Conservation (phyloP, 257 asterid genomes). For the Solanum gandarillasii region DNA sequence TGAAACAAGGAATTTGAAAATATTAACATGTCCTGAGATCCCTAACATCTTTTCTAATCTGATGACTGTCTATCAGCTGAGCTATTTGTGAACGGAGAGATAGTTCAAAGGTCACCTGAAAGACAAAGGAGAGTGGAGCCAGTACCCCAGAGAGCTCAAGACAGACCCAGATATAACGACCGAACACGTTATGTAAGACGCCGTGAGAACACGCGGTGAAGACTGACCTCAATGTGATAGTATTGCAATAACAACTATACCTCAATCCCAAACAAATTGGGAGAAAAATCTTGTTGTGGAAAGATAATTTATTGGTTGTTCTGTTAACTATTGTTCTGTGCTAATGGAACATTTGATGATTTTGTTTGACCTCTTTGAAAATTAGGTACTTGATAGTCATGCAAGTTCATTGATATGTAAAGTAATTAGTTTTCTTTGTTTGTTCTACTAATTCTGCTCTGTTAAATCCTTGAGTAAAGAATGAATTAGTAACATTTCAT, state of each 20-base stretch:
- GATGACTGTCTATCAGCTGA: conserved; percentile 42
- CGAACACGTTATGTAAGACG: conserved; percentile 80
- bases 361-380: neutral
- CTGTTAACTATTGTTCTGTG: neutral
- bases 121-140: conserved; percentile 95
- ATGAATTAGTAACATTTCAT: too few relatives aligned
- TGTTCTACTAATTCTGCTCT: neutral
- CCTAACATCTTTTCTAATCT: neutral
- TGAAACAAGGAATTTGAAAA: neutral
- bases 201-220: conserved; percentile 55
- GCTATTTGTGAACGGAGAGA: conserved; percentile 79
- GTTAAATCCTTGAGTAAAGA: neutral
- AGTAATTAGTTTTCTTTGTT: neutral
- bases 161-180: conserved; percentile 89
- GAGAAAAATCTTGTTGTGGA: neutral
- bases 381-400: neutral
- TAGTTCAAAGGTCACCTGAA: conserved; percentile 91
- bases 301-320: neutral
- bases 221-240: neutral
- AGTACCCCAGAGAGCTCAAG: conserved; percentile 80
- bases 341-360: neutral
- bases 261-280: neutral
- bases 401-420: neutral
- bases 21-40: neutral
- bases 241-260: neutral